phyloP scores from a whole-genome alignment of 2,329 filamentous ascomycete genomes.

The Trichophyton equinum region DNA sequence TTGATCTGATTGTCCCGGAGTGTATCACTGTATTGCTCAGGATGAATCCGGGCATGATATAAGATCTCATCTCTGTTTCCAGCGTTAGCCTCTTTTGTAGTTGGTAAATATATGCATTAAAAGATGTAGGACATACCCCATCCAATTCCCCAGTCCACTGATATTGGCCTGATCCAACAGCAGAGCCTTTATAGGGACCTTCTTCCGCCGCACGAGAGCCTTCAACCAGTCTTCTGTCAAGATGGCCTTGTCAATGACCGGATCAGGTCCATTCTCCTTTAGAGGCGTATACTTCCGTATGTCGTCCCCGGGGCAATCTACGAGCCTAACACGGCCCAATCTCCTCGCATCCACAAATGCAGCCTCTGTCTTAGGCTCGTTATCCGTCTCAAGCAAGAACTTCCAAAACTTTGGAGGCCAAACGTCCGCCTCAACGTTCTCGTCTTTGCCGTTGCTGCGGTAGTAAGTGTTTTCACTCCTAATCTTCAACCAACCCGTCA shows the following conservation, averaged over 20 bases:
- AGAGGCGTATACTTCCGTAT: slow-evolving; percentile 68
- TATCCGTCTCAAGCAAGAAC: slow-evolving; percentile 59
- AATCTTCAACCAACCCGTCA: slow-evolving; percentile 77
- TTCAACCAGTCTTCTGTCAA: slow-evolving; percentile 65
- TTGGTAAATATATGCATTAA: neutral
- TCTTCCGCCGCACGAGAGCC: slow-evolving; percentile 59
- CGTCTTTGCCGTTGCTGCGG: slow-evolving; percentile 46
- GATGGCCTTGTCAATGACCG: slow-evolving; percentile 64
- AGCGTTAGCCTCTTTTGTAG: neutral
- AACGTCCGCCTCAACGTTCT: slow-evolving; percentile 45
- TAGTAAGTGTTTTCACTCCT: slow-evolving; percentile 68
- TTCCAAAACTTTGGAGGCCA: slow-evolving; percentile 93
- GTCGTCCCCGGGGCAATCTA: slow-evolving; percentile 63
- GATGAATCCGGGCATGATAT: slow-evolving; percentile 78
- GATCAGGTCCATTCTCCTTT: slow-evolving; percentile 87
- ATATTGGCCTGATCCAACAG: slow-evolving; percentile 79
- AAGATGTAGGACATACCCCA: slow-evolving; percentile 43
- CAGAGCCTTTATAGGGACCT: slow-evolving; percentile 78
- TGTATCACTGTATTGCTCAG: slow-evolving; percentile 82
- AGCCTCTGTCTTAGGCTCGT: slow-evolving; percentile 47
- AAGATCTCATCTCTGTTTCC: slow-evolving; percentile 65
- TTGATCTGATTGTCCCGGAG: slow-evolving; percentile 60
- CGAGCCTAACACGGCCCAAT: slow-evolving; percentile 64
- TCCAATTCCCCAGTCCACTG: slow-evolving; percentile 94
- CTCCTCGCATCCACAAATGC: slow-evolving; percentile 78